These are phyloP conservation scores for Komagataea norvegica DNA, from an alignment of 1,139 yeast species.

Conservation along the genomic window DNA sequence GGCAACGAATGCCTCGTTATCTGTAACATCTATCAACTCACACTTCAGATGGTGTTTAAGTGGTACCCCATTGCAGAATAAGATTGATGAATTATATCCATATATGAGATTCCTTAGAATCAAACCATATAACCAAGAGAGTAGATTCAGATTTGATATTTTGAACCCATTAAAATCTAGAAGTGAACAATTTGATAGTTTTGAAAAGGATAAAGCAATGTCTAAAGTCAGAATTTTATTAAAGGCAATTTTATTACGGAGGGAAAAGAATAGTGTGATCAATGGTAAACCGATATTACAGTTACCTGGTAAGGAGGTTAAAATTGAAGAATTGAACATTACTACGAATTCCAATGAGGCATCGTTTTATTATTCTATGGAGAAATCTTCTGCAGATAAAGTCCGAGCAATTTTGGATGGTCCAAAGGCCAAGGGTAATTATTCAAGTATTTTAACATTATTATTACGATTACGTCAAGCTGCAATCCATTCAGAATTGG, in stretches of 20 bases:
- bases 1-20: constrained; percentile 58
- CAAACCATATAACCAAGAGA: constrained; percentile 60
- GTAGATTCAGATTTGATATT: constrained; percentile 54
- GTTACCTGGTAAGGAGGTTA: constrained; percentile 58
- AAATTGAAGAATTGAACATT: constrained; percentile 48
- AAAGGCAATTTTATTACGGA: constrained; percentile 70
- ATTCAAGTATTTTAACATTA: constrained; percentile 63
- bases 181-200: constrained; percentile 33
- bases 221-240: constrained; percentile 67
- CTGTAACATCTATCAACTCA: constrained; percentile 54
- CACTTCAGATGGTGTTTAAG: constrained; percentile 73
- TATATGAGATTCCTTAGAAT: constrained; percentile 67
- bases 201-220: constrained; percentile 41
- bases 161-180: constrained; percentile 45
- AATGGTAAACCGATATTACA: constrained; percentile 62
- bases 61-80: constrained; percentile 95
- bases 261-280: constrained; percentile 69
- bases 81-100: constrained; percentile 74
- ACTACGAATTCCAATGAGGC: constrained; percentile 43
- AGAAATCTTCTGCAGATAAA: constrained; percentile 48
- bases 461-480: constrained; percentile 84
- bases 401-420: constrained; percentile 37
- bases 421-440: constrained; percentile 36
- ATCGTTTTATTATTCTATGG: constrained; percentile 54
- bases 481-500: constrained; percentile 78